These are phyloP conservation scores for Pleurotus ostreatus DNA, from an alignment of 768 basidiomycete species.

Conservation along the genomic window DNA sequence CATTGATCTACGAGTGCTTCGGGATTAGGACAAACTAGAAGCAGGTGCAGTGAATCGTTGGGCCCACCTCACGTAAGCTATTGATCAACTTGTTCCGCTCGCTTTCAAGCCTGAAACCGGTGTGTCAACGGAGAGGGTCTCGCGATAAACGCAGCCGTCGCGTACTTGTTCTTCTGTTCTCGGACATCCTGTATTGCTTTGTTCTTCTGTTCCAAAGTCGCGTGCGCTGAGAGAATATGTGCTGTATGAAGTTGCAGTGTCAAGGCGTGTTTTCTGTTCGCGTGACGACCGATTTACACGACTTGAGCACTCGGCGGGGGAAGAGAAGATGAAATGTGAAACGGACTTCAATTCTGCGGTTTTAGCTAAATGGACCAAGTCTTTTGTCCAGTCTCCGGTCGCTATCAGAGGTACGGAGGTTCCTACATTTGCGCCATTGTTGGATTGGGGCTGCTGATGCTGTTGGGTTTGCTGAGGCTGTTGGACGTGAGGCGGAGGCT, in stretches of 20 bases:
- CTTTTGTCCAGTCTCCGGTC: slow-evolving; percentile 83
- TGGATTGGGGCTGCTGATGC: slow-evolving; percentile 7
- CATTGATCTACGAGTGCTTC: slow-evolving; percentile 53
- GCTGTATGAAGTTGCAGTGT: slow-evolving; percentile 84
- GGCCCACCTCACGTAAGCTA: slow-evolving; percentile 63
- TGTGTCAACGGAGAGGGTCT: neutral
- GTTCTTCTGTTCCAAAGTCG: slow-evolving; percentile 71
- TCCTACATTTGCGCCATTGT: slow-evolving; percentile 17
- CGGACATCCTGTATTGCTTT: slow-evolving; percentile 77
- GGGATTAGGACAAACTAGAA: slow-evolving; percentile 6
- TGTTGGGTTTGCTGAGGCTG: slow-evolving; percentile 18
- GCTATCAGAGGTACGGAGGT: slow-evolving; percentile 55
- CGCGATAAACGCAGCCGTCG: slow-evolving; percentile 6
- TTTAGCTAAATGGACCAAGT: slow-evolving; percentile 81
- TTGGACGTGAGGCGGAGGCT: slow-evolving; percentile 17
- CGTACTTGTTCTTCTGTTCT: slow-evolving; percentile 83
- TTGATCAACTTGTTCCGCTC: slow-evolving; percentile 68
- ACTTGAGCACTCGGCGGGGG: neutral
- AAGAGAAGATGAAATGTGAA: neutral
- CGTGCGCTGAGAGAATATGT: slow-evolving; percentile 81
- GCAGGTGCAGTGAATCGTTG: neutral
- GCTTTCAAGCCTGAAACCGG: slow-evolving; percentile 59
- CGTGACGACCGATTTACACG: neutral
- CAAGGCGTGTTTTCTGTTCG: slow-evolving; percentile 71
- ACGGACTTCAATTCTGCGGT: slow-evolving; percentile 86